Evolutionary conservation across 352 stramenopile species (phyloP).

Genomic region (Aphanomyces invadans): DNA sequence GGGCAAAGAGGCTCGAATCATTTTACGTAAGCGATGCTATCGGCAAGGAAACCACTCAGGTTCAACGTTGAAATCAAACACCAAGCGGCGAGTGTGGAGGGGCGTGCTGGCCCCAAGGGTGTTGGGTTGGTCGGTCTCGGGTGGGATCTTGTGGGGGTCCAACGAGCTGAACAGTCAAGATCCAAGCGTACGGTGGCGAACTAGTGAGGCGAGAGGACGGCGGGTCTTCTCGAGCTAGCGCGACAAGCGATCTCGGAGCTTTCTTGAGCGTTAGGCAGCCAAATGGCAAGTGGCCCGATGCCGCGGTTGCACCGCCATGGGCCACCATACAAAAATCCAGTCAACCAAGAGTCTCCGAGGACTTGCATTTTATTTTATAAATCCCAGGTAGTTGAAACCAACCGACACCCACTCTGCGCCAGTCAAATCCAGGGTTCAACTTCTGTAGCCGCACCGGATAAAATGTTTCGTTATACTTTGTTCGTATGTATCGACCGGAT

Average conservation of each 20-base stretch:
- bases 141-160: conserved; percentile 17
- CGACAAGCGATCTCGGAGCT: conserved; percentile 8
- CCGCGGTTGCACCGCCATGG: background rate
- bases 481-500: background rate
- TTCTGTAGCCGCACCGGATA: background rate
- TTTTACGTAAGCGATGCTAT: conserved; percentile 22
- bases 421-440: conserved; percentile 14
- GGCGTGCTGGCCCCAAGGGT: conserved; percentile 23
- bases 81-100: conserved; percentile 20
- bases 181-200: conserved; percentile 11
- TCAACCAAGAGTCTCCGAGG: conserved; percentile 23
- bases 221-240: background rate
- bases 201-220: background rate
- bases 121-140: background rate
- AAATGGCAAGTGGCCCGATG: conserved; percentile 22
- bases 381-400: conserved; percentile 3
- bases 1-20: conserved; percentile 22
- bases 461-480: background rate
- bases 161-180: conserved; percentile 27
- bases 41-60: conserved; percentile 26
- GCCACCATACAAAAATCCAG: conserved; percentile 21
- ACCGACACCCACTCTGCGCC: background rate
- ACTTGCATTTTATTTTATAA: conserved; percentile 2
- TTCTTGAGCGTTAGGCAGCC: conserved; percentile 26
- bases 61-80: conserved; percentile 27